Base-by-base conservation (phyloP, 1,284 basidiomycete genomes). In the Peniophora sp. region DNA sequence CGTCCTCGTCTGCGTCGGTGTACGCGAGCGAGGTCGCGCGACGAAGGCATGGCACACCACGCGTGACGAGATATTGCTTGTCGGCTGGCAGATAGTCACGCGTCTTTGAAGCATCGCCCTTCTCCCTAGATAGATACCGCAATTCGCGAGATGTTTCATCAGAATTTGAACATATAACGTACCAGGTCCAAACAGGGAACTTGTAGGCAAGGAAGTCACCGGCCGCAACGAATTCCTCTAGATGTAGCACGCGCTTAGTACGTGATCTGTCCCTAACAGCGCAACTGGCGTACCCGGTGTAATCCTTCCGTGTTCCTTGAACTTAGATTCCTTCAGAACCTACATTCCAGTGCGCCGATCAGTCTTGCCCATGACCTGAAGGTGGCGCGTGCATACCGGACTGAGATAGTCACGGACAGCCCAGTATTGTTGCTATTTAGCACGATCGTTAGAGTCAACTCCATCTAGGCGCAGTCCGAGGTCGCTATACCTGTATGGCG, bases 241-340 rank as follows among this genome's bases (percentile, higher is more conserved):
- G 53, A 49, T 56, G 54, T 36, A 41, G 19, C 41, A 50, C 51
- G 57, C 61, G 61, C 48, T 51, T 45, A 48, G 50, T 41, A 38
- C 43, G 49, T 36, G 50, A 35, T 45, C 23, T 20, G 41, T 25
- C 51, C 38, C 43, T 25, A 45, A 34, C 45, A 49, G 59, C 55
- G 55, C 22, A 19, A 66, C n/a, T n/a, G n/a, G n/a, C 83, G 48
- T 56, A 96, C 93, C 94, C 56, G 94, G 95, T 16, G 91, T 97
- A 63, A 97, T 96, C 51, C 95, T 78, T 11, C 96, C 96, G 64
- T 97, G 92, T 69, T 99, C 96, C 69, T 97, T 98, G 78, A 99
- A 99, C 68, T 98, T 98, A 73, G 90, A 94, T 73, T 99, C 96
- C 64, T 89, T 89, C 59, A 99, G 79, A 27, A 98, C 95, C 92